These are phyloP conservation scores for Podila horticola DNA, from an alignment of 192 early-diverging fungal genomes.

Conservation along the genomic window DNA sequence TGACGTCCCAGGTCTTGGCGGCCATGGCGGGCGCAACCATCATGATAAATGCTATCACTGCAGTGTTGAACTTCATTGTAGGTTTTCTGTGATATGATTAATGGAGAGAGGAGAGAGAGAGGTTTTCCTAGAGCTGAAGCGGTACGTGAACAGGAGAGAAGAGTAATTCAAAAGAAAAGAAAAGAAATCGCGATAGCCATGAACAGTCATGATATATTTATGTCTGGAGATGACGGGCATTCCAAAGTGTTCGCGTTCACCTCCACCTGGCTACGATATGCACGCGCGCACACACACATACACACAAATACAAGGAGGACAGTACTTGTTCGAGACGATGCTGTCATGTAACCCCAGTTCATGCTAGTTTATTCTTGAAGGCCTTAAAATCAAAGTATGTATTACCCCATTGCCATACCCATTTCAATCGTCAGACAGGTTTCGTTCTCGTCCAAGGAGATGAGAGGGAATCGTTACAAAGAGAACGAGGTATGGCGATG, in stretches of 20 bases:
- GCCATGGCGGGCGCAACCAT: conserved; percentile 16
- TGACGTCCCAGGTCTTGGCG: conserved; percentile 37
- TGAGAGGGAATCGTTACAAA: background rate
- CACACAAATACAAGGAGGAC: too few species aligned
- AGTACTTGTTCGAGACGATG: too few species aligned
- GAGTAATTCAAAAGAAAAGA: background rate
- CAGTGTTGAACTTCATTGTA: conserved; percentile 25
- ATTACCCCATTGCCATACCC: too few species aligned
- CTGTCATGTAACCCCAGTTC: background rate
- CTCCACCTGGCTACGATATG: too few species aligned
- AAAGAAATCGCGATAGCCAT: background rate
- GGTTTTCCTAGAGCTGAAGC: background rate
- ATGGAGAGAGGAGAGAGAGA: background rate
- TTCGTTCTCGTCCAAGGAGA: too few species aligned
- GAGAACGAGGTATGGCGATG: background rate
- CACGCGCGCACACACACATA: too few species aligned
- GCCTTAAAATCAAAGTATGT: too few species aligned
- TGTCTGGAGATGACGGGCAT: too few species aligned
- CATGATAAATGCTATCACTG: conserved; percentile 1
- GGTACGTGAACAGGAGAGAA: background rate
- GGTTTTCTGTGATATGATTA: background rate
- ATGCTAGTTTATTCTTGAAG: too few species aligned
- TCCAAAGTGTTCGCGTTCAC: too few species aligned
- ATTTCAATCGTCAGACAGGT: too few species aligned
- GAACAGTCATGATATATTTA: background rate